phyloP scores from a whole-genome alignment of 2,329 filamentous ascomycete species.

The Diaporthe sp. region DNA sequence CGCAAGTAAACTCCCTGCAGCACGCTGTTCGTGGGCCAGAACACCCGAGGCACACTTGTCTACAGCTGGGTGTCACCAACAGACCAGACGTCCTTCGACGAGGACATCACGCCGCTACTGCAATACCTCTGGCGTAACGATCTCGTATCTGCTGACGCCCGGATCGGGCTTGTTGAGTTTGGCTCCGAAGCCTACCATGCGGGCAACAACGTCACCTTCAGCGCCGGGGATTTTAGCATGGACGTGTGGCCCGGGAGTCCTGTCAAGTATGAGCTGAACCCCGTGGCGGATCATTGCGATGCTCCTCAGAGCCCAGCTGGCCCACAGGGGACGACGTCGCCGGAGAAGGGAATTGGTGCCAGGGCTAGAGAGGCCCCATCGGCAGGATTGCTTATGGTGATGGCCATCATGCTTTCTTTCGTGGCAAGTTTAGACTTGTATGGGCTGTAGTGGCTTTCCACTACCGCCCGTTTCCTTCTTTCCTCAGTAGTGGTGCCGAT shows the following conservation, averaged over 20 bases:
- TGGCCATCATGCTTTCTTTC: neutral
- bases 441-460: slow-evolving; percentile 11
- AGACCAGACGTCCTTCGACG: slow-evolving; percentile 47
- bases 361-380: neutral
- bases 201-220: slow-evolving; percentile 50
- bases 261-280: slow-evolving; percentile 33
- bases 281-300: slow-evolving; percentile 28
- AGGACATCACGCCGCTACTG: slow-evolving; percentile 50
- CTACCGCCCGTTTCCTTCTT: neutral
- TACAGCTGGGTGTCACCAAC: slow-evolving; percentile 50
- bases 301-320: slow-evolving; percentile 33
- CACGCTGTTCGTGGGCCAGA: slow-evolving; percentile 48
- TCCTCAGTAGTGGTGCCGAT: neutral
- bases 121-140: slow-evolving; percentile 50
- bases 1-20: slow-evolving; percentile 41
- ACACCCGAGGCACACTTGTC: slow-evolving; percentile 49
- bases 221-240: slow-evolving; percentile 47
- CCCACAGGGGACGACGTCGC: slow-evolving; percentile 18
- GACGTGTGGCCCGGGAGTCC: slow-evolving; percentile 43
- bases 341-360: slow-evolving; percentile 24
- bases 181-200: slow-evolving; percentile 51
- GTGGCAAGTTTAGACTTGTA: neutral
- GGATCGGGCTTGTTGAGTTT: slow-evolving; percentile 50
- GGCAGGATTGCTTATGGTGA: neutral
- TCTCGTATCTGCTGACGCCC: slow-evolving; percentile 47